Percentiles rank a stretch among this genome's conserved stretches.
Evolutionary conservation across 2,329 filamentous ascomycete genomes (phyloP).

Genomic region (Xylaria sp.): DNA sequence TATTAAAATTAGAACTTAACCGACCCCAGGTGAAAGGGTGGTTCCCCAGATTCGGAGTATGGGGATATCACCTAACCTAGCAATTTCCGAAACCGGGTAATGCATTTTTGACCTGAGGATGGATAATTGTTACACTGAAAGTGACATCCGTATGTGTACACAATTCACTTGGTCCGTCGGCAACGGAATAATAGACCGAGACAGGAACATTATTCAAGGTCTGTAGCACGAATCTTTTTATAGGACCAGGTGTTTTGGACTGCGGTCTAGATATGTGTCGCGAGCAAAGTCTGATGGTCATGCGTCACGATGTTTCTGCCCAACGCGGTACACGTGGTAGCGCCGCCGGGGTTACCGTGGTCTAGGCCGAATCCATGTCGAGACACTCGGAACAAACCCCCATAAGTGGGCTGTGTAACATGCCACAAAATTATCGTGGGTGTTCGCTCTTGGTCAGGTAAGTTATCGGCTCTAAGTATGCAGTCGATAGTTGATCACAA

Average conservation of each 20-base stretch:
- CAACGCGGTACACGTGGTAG: slow-evolving; percentile 27
- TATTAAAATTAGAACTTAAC: neutral
- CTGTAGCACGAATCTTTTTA: neutral
- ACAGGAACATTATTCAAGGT: neutral
- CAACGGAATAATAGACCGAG: slow-evolving; percentile 15
- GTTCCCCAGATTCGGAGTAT: neutral
- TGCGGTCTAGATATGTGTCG: slow-evolving; percentile 7
- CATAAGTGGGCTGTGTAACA: neutral
- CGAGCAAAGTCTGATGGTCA: slow-evolving; percentile 8
- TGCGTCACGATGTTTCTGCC: slow-evolving; percentile 31
- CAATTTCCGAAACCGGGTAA: neutral
- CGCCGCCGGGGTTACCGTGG: slow-evolving; percentile 1
- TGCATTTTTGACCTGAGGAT: neutral
- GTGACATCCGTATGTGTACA: neutral
- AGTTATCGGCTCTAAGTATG: neutral
- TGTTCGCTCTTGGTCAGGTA: neutral
- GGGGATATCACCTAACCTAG: neutral
- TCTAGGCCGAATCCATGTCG: slow-evolving; percentile 23
- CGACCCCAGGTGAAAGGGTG: neutral
- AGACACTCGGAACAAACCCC: neutral
- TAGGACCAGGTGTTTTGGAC: neutral
- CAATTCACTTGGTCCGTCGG: slow-evolving; percentile 8
- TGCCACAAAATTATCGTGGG: neutral
- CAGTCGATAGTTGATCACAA: neutral
- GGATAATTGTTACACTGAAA: neutral